Evolutionary conservation across 148 eudicot species (phyloP).

Genomic region (Cornus florida): DNA sequence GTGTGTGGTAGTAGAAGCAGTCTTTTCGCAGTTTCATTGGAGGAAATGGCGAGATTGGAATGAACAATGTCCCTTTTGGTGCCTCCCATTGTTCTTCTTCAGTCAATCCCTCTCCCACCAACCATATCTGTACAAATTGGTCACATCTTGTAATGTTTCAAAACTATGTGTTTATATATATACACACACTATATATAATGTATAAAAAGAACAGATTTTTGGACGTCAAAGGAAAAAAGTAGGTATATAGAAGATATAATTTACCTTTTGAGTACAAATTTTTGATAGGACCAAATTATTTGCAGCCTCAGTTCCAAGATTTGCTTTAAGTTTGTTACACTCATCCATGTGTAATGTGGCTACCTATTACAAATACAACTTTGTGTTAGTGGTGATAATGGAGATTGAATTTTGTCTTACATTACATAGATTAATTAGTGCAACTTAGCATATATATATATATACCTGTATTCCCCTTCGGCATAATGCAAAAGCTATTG

Average conservation of each 20-base stretch:
- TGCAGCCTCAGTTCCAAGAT: slow-evolving; percentile 14
- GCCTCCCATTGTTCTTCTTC: too few relatives aligned
- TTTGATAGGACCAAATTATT: slow-evolving; percentile 37
- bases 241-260: neutral
- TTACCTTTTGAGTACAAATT: slow-evolving; percentile 33
- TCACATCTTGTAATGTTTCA: too few relatives aligned
- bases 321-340: slow-evolving; percentile 39
- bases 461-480: slow-evolving; percentile 20
- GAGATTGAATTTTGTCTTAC: neutral
- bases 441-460: slow-evolving; percentile 5
- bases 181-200: too few relatives aligned
- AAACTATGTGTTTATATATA: too few relatives aligned
- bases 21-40: slow-evolving; percentile 57
- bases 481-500: slow-evolving; percentile 19
- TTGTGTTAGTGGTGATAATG: too few relatives aligned
- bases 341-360: slow-evolving; percentile 32
- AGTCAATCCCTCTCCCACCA: too few relatives aligned
- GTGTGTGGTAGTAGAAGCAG: slow-evolving; percentile 57
- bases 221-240: too few relatives aligned
- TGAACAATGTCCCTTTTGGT: too few relatives aligned
- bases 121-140: too few relatives aligned
- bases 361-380: slow-evolving; percentile 29
- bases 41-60: too few relatives aligned
- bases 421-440: neutral
- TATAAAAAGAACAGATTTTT: too few relatives aligned